These are phyloP conservation scores for Hemileia vastatrix DNA, from an alignment of 1,284 basidiomycete genomes.

Conservation along the genomic window DNA sequence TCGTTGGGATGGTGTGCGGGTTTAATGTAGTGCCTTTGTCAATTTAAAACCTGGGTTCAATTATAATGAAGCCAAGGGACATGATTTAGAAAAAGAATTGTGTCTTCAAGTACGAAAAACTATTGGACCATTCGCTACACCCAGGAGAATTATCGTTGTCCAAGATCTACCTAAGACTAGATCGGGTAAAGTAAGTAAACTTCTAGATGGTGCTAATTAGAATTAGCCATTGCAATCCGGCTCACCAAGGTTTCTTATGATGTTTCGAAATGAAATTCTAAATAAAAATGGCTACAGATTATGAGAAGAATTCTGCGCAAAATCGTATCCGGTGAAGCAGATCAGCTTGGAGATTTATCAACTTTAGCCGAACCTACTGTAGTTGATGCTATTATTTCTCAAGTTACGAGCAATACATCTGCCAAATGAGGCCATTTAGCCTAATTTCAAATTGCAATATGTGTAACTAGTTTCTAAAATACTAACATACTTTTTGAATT, in stretches of 20 bases:
- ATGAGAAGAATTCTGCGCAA: conserved; percentile 92
- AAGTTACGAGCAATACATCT: too few species aligned
- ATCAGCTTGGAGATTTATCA: conserved; percentile 77
- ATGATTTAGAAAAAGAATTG: conserved; percentile 71
- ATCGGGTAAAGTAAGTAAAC: conserved; percentile 68
- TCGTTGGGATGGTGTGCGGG: conserved; percentile 24
- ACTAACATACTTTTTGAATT: too few species aligned
- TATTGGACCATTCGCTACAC: conserved; percentile 89
- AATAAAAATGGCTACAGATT: conserved; percentile 52
- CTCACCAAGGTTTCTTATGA: background rate
- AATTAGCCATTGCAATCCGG: background rate
- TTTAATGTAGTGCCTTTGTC: conserved; percentile 47
- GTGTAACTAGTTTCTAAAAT: too few species aligned
- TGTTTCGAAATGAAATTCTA: too few species aligned
- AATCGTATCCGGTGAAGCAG: conserved; percentile 83
- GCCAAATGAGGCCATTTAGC: too few species aligned
- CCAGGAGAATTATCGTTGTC: conserved; percentile 82
- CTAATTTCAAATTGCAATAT: too few species aligned
- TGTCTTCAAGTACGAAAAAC: conserved; percentile 88
- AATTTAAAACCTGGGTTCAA: conserved; percentile 63
- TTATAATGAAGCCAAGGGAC: conserved; percentile 57
- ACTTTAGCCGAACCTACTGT: conserved; percentile 63
- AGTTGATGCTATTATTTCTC: conserved; percentile 33
- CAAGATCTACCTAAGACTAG: conserved; percentile 87
- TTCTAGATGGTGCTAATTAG: background rate